Base-by-base conservation (phyloP, 2,329 filamentous ascomycete species). In the Colletotrichum horii region DNA sequence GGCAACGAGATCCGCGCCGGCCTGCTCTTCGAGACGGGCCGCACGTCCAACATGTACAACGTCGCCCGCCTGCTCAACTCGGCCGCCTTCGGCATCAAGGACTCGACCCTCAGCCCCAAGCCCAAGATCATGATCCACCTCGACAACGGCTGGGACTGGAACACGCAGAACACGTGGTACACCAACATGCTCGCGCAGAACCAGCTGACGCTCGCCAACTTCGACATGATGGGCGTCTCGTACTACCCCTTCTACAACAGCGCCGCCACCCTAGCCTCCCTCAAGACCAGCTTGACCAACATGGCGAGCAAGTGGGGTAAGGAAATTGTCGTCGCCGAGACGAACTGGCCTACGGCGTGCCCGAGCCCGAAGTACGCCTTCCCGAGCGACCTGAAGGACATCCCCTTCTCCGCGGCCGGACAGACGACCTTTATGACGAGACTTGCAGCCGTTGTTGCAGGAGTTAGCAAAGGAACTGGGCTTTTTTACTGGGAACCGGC, bases 401-500 rank as follows among this genome's bases (percentile, higher is more conserved):
- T 95, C 72, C 91, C 93, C 0, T 91, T 93, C 78, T 91, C 89
- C 4, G 89, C 88, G 0, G 90, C 86, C 0, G 94, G 94, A 0
- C 94, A 95, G 86, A 84, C 84, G 3, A 87, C 86, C 3, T 95
- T 92, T 83, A 83, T 95, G 69, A 85, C 90, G 82, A 84, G 89
- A 73, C 87, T 95, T 22, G 92, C 92, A 0, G 84, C 84, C 2
- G 85, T 91, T 2, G 88, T 94, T 0, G 84, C 86, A 2, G 87
- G 84, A 2, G 88, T 91, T 1, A 86, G 83, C 2, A 87, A 88
- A 2, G 92, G 92, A 0, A 83, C 85, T 32, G 94, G 93, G 0
- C 60, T 95, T 9, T 94, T 93, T 77, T 95, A 95, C 78, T 95
- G 93, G 93, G 93, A 95, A 81, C 93, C 93, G 0, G 91, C 90